Percentiles rank a stretch among this genome's conserved stretches.
phyloP scores from a whole-genome alignment of 345 rosid species.

The Corchorus capsularis region DNA sequence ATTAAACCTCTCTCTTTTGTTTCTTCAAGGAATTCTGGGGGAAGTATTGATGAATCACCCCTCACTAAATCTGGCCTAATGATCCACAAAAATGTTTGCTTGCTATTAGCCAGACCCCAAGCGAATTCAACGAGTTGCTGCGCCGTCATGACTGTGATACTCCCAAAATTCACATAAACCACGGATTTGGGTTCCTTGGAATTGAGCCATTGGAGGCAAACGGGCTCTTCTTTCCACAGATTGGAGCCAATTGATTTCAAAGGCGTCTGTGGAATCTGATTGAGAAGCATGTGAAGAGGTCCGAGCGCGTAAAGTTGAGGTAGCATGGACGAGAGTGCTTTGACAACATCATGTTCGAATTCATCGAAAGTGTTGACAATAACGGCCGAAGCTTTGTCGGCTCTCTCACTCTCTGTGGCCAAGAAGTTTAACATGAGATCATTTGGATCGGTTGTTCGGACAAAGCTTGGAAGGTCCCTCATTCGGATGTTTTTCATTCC shows the following conservation, averaged over 20 bases:
- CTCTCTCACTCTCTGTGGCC: conserved; percentile 14
- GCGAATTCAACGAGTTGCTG: conserved; percentile 31
- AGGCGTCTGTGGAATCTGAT: conserved; percentile 4
- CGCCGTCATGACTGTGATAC: conserved; percentile 24
- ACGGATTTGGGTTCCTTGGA: conserved; percentile 24
- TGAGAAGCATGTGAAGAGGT: conserved; percentile 24
- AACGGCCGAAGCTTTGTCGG: conserved; percentile 34
- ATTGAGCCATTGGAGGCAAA: conserved; percentile 29
- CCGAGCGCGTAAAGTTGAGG: conserved; percentile 25
- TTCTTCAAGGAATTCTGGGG: conserved; percentile 18
- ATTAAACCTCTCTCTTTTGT: conserved; percentile 23
- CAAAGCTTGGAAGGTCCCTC: conserved; percentile 48
- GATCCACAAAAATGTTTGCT: conserved; percentile 29
- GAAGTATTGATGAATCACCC: conserved; percentile 17
- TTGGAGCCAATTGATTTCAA: conserved; percentile 4
- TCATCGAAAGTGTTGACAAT: conserved; percentile 3
- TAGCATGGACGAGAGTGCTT: not conserved
- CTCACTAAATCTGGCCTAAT: conserved; percentile 32
- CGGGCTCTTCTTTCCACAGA: conserved; percentile 32
- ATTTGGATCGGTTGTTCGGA: conserved; percentile 37
- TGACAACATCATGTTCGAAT: conserved; percentile 30
- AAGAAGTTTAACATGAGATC: conserved; percentile 39
- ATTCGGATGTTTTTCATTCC: conserved; percentile 39
- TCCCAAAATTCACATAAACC: conserved; percentile 32
- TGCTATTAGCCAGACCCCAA: conserved; percentile 35